Evolutionary conservation across 2,329 filamentous ascomycete species (phyloP), one percentile per base, ranked within the genome.

Genomic region (Xylaria sp.): DNA sequence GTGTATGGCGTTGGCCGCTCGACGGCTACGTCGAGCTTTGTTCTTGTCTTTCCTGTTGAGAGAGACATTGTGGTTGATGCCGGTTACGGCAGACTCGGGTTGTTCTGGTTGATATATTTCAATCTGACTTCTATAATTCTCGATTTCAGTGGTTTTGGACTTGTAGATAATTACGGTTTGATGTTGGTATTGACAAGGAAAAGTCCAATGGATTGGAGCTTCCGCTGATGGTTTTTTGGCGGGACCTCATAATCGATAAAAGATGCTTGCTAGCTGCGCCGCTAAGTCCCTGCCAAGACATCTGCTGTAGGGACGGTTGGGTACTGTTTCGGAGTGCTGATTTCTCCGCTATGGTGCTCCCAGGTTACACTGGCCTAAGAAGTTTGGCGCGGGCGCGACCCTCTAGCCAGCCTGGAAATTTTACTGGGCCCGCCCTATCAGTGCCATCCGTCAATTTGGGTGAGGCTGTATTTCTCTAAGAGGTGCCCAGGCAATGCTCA

Each of bases 1-100:
- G 75, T 77, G 69, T 78, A 78, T 3, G 76, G 76, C 7, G 76
- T 78, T 9, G 76, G 76, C 63, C 76, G 76, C 31, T 64, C 70
- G 70, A 78, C 76, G 39, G 71, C 68, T 58, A 78, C 74, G 56
- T 78, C 76, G 71, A 77, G 76, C 70, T 77, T 77, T n/a, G 74
- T 68, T 57, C 67, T 72, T 2, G 73, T 56, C 57, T 71, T 73
- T 57, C 56, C 58, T n/a, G 72, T 25, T 61, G 73, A 48, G 62
- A 66, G 20, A 57, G 76, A 72, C 75, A 76, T 76, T 62, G 68
- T 68, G 23, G 52, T 23, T 23, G 71, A 48, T 52, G 25, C 39
- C 52, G 49, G 54, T 13, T 33, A 28, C 43, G 23, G 28, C n/a
- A 25, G 46, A 49, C 15, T 36, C 33, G 9, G 49, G 18, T 31